Evolutionary conservation across 257 asterid species (phyloP).

Genomic region (Gynochthodes officinalis): DNA sequence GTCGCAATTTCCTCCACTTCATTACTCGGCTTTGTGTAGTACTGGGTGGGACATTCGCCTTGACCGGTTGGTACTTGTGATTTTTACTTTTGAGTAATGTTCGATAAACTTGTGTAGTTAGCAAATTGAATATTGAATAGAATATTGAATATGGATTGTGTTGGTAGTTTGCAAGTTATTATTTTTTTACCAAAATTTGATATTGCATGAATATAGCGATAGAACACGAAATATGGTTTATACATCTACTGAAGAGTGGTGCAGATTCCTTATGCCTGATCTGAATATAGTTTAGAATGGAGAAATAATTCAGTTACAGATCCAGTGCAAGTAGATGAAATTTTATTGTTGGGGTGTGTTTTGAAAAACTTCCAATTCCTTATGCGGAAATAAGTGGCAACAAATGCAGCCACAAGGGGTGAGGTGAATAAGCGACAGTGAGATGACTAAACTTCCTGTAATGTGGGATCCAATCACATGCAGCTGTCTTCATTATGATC

Average conservation of each 20-base stretch:
- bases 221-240: neutral
- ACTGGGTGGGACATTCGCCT: conserved; percentile 96
- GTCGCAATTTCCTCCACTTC: conserved; percentile 97
- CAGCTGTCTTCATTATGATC: neutral
- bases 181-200: neutral
- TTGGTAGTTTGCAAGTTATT: neutral
- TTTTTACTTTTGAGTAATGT: neutral
- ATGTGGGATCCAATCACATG: neutral
- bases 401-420: too few species aligned
- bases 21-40: conserved; percentile 96
- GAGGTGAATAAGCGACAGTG: too few species aligned
- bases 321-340: neutral
- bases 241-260: neutral
- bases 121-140: neutral
- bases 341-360: neutral
- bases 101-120: neutral
- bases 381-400: too few species aligned
- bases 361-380: too few species aligned
- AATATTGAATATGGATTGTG: neutral
- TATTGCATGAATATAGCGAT: neutral
- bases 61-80: conserved; percentile 58
- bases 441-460: neutral
- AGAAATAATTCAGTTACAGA: neutral
- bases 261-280: too few species aligned
- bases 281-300: neutral